Percentiles rank a stretch among this genome's conserved stretches.
Evolutionary conservation across 345 rosid species (phyloP).

Genomic region (Capsella bursapastoris): DNA sequence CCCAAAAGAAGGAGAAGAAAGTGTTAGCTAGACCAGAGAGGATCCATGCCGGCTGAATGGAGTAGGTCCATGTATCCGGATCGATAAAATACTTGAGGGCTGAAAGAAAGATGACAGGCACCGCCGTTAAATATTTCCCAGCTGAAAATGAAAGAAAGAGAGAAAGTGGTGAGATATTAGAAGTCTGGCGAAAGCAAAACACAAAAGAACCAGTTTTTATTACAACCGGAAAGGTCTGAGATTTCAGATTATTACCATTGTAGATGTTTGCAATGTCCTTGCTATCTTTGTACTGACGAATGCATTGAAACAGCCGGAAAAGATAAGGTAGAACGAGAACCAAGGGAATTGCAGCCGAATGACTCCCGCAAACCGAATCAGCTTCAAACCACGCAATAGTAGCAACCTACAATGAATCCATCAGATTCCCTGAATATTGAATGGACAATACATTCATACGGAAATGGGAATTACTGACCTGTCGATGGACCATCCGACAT

Average conservation of each 20-base stretch:
- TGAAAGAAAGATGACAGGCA: conserved; percentile 93
- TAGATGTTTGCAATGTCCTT: conserved; percentile 72
- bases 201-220: background rate
- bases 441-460: conserved; percentile 12
- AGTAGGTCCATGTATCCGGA: conserved; percentile 75
- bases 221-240: background rate
- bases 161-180: conserved; percentile 15
- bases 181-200: conserved; percentile 9
- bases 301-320: conserved; percentile 89
- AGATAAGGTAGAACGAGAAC: conserved; percentile 92
- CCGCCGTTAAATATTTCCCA: conserved; percentile 83
- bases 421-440: conserved; percentile 27
- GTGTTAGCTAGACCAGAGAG: conserved; percentile 79
- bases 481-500: conserved; percentile 94
- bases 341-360: conserved; percentile 89
- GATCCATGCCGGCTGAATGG: conserved; percentile 94
- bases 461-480: conserved; percentile 57
- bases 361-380: conserved; percentile 96
- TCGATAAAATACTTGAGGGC: conserved; percentile 89
- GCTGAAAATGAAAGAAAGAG: conserved; percentile 69
- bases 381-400: conserved; percentile 99
- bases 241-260: conserved; percentile 59
- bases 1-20: conserved; percentile 94
- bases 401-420: conserved; percentile 70
- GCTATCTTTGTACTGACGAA: conserved; percentile 90